Evolutionary conservation across 176 grass and related monocot species (phyloP).

Genomic region (Elaeis guineensis): DNA sequence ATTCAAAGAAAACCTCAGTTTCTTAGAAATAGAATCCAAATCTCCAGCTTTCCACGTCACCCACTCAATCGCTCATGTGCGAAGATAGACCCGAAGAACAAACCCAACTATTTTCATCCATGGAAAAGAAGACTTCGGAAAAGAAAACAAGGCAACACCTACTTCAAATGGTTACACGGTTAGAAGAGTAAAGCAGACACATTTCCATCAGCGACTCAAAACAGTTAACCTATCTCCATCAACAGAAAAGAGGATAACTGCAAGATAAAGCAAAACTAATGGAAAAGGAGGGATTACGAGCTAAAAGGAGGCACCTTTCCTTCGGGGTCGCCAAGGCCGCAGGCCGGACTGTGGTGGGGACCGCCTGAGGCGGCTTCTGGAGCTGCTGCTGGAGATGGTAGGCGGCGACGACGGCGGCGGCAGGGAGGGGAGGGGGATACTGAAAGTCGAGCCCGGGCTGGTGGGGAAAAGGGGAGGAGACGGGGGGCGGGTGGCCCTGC

Average conservation of each 20-base stretch:
- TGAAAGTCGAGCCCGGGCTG: not conserved
- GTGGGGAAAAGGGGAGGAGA: not conserved
- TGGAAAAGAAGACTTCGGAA: no score
- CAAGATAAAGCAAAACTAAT: no score
- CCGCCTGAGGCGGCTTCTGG: not conserved
- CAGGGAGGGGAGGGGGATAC: constrained; percentile 9
- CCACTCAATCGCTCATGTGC: no score
- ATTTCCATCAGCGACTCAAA: not conserved
- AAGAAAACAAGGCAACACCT: no score
- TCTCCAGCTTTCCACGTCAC: no score
- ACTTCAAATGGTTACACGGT: not conserved
- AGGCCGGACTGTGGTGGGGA: not conserved
- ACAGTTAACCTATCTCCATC: no score
- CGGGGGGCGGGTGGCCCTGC: not conserved
- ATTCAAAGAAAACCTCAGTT: no score
- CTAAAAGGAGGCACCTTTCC: constrained; percentile 11
- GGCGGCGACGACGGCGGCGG: constrained; percentile 9
- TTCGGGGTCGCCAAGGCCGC: not conserved
- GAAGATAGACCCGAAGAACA: no score
- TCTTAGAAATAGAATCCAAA: no score
- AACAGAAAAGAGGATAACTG: no score
- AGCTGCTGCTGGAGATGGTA: constrained; percentile 15
- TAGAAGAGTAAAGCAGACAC: not conserved
- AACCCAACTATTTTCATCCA: no score
- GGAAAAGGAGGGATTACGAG: not conserved